phyloP scores from a whole-genome alignment of 208 protist genomes.

The Wallacemonas rigidus region DNA sequence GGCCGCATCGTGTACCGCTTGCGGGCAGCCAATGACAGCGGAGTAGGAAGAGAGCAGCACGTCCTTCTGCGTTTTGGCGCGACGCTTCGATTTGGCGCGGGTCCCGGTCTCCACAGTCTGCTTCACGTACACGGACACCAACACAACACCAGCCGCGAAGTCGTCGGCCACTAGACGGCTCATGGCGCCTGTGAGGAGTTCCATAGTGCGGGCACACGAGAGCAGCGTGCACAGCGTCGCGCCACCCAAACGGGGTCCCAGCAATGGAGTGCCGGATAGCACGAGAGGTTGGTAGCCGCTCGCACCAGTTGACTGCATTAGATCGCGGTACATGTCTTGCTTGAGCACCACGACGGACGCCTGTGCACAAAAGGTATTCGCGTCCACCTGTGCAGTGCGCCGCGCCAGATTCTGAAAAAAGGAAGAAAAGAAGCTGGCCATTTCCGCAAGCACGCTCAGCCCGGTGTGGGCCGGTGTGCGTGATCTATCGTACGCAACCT shows the following conservation, averaged over 20 bases:
- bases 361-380: constrained; percentile 21
- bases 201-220: constrained; percentile 17
- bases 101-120: constrained; percentile 10
- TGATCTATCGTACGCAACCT: too few species aligned
- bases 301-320: constrained; percentile 21
- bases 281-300: constrained; percentile 14
- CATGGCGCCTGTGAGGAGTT: constrained; percentile 16
- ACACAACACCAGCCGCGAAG: constrained; percentile 25
- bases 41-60: constrained; percentile 42
- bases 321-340: constrained; percentile 43
- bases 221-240: constrained; percentile 19
- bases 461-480: too few species aligned
- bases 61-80: constrained; percentile 19
- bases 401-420: constrained; percentile 18
- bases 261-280: constrained; percentile 38
- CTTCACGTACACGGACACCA: constrained; percentile 29
- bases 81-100: not conserved
- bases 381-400: not conserved
- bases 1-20: constrained; percentile 27
- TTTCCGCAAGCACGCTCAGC: not conserved
- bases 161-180: constrained; percentile 23
- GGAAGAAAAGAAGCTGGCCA: constrained; percentile 26
- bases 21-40: constrained; percentile 18
- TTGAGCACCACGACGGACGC: constrained; percentile 44
- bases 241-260: constrained; percentile 26